phyloP scores from a whole-genome alignment of 495 filamentous ascomycete genomes.

The Parathielavia appendiculata region DNA sequence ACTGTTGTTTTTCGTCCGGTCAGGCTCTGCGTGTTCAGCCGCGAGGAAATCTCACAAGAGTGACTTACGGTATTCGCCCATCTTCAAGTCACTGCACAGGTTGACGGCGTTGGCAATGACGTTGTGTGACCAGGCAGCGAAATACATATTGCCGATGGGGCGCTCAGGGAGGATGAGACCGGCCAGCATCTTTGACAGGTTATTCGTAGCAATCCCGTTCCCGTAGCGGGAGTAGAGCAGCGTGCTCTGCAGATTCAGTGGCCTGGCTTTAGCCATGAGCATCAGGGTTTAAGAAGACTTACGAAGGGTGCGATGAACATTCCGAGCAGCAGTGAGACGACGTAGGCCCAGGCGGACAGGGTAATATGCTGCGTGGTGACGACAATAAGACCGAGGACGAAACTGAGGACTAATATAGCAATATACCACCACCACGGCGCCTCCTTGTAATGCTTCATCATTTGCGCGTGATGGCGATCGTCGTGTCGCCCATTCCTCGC shows the following conservation, averaged over 20 bases:
- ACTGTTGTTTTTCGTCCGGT: no score
- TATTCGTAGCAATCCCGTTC: slow-evolving; percentile 39
- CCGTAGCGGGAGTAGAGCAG: slow-evolving; percentile 28
- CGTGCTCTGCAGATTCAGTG: slow-evolving; percentile 20
- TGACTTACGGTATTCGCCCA: slow-evolving; percentile 30
- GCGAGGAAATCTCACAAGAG: no score
- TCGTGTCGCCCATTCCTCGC: slow-evolving; percentile 16
- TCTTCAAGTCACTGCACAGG: slow-evolving; percentile 32
- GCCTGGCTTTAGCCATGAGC: background rate
- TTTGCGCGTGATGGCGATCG: slow-evolving; percentile 31
- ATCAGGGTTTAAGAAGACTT: slow-evolving; percentile 11
- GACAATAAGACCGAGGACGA: slow-evolving; percentile 45
- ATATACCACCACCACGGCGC: slow-evolving; percentile 54
- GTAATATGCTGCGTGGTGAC: slow-evolving; percentile 44
- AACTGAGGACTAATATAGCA: slow-evolving; percentile 40
- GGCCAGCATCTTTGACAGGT: slow-evolving; percentile 39
- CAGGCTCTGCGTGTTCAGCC: no score
- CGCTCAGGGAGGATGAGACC: slow-evolving; percentile 32
- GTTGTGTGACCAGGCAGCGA: slow-evolving; percentile 26
- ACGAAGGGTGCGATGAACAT: slow-evolving; percentile 34
- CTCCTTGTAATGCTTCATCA: slow-evolving; percentile 45
- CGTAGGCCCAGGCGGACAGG: slow-evolving; percentile 52
- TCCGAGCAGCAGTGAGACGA: slow-evolving; percentile 43
- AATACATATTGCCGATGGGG: slow-evolving; percentile 41
- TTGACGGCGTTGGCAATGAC: slow-evolving; percentile 26